Percentiles rank a stretch among this genome's conserved stretches.
These are phyloP conservation scores for Nitzschia sp. DNA, from an alignment of 108 stramenopile genomes.

Conservation along the genomic window DNA sequence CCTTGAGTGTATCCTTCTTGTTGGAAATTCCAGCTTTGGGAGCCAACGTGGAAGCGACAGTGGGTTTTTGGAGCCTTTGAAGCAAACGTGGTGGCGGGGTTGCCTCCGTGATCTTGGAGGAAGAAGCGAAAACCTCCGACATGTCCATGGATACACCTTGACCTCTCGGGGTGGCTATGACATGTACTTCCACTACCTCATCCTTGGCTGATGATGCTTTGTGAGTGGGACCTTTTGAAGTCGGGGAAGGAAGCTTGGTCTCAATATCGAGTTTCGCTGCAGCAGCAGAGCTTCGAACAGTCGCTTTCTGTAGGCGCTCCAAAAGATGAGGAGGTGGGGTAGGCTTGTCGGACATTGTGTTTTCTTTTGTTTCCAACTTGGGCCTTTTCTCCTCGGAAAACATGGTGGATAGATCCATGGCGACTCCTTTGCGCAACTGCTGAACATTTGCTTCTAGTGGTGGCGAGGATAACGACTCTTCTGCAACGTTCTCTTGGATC, in stretches of 20 bases:
- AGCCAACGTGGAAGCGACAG: not conserved
- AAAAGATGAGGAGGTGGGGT: conserved; percentile 1
- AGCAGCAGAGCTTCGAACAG: not conserved
- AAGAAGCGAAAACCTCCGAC: not conserved
- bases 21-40: too few species aligned
- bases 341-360: not conserved
- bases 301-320: not conserved
- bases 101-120: not conserved
- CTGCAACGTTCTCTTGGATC: not conserved
- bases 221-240: not conserved
- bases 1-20: not conserved
- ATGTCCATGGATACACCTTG: not conserved
- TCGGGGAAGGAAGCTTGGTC: not conserved
- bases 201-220: too few species aligned
- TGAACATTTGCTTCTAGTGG: not conserved
- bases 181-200: not conserved
- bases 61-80: not conserved
- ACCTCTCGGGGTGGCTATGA: not conserved
- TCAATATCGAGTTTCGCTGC: not conserved
- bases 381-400: conserved; percentile 18
- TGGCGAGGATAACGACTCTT: not conserved
- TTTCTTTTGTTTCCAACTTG: not conserved
- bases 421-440: conserved; percentile 16
- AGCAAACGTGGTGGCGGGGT: not conserved
- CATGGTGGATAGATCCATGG: conserved; percentile 33